Percentiles rank a stretch among this genome's conserved stretches.
phyloP scores from a whole-genome alignment of 371 early-diverging fungal species.

The Mortierella sp. region DNA sequence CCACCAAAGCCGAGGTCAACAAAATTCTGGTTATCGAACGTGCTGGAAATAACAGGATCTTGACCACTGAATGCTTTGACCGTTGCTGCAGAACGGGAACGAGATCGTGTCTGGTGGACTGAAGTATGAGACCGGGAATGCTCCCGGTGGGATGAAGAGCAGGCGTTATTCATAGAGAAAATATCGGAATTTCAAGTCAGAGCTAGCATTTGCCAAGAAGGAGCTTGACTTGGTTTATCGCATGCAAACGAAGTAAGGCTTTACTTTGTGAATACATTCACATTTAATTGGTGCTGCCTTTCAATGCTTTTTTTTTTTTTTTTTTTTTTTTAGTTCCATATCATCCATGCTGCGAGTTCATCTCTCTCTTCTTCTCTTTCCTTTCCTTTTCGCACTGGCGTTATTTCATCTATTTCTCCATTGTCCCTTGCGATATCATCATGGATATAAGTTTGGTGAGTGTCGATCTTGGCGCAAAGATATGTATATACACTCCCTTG shows the following conservation, averaged over 20 bases:
- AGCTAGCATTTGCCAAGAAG: too few relatives aligned
- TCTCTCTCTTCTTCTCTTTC: slow-evolving; percentile 9
- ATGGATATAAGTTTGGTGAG: not conserved
- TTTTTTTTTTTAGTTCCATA: not conserved
- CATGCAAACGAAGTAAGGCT: too few relatives aligned
- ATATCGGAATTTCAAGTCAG: not conserved
- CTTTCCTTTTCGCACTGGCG: not conserved
- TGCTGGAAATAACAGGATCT: not conserved
- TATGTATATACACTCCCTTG: too few relatives aligned
- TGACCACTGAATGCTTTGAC: not conserved
- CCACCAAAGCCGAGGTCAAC: slow-evolving; percentile 1
- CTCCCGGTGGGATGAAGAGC: too few relatives aligned
- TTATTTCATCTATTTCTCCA: not conserved
- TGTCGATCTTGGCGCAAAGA: not conserved
- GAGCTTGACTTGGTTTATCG: too few relatives aligned
- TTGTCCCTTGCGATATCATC: not conserved
- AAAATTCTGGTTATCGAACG: not conserved
- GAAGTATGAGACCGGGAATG: too few relatives aligned
- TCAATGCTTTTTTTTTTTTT: not conserved
- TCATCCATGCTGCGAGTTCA: slow-evolving; percentile 2
- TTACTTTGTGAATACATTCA: too few relatives aligned
- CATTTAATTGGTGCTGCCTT: too few relatives aligned
- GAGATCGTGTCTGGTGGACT: too few relatives aligned
- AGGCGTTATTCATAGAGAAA: too few relatives aligned
- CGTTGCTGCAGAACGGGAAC: too few relatives aligned